Evolutionary conservation across 345 rosid genomes (phyloP), one percentile per base, ranked within the genome.

Genomic region (Aurinia saxatilis): DNA sequence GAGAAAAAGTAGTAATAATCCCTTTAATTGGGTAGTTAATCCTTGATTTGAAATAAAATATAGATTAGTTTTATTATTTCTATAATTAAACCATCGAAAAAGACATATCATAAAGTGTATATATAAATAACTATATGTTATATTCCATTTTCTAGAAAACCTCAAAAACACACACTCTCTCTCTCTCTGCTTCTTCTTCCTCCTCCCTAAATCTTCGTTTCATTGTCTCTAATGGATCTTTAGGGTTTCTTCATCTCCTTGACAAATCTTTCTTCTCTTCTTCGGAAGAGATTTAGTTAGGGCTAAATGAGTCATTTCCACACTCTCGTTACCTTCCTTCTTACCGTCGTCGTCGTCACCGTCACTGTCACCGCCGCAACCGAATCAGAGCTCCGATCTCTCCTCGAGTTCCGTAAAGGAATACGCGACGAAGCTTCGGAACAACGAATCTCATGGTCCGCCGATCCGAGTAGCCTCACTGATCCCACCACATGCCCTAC

Each of bases 381-480:
- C 18, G 76, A 70, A 2, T 42, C 52, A 11, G 98, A 92, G 75
- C 72, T 84, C 73, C 74, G 82, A 72, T 76, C 80, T 39, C 75
- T 92, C 1, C 82, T 92, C 6, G 97, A 89, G 80, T 92, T 92
- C 82, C 87, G 80, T 50, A 92, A 92, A 66, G 97, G 98, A 4
- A 89, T 92, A 68, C 73, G 55, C 1, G 44, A 29, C 39, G 93
- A 89, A 62, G 80, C 85, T 4, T 70, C 73, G 0, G 56, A 68
- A 29, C 69, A 54, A 45, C 75, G 77, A 8, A 31, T 62, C 40
- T 55, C 79, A 52, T 92, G 98, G 97, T 65, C 80, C 23, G 40
- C 80, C 23, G 40, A 62, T 6, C 45, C 65, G 2, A 58, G 60
- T 48, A 51, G 71, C 44, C 59, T 71, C 34, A 1, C 81, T 45